Evolutionary conservation across 139 green algal species (phyloP).

Genomic region (Edaphochlamys debaryana): DNA sequence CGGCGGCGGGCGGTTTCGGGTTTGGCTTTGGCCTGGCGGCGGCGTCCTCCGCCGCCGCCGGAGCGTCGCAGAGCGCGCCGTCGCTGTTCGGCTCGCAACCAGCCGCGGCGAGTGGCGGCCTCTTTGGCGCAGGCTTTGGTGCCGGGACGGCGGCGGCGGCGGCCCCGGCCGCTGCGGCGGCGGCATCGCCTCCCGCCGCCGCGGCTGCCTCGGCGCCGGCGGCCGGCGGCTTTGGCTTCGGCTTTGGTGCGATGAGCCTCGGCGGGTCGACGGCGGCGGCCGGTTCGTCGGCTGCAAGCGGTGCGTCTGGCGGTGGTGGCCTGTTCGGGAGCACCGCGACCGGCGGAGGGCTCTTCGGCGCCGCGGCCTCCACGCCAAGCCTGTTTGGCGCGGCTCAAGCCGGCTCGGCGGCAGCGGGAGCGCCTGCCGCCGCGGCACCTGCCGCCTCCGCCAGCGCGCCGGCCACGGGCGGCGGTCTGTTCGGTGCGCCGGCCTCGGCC

Average conservation of each 20-base stretch:
- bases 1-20: neutral
- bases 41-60: neutral
- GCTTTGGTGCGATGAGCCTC: neutral
- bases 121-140: too few relatives aligned
- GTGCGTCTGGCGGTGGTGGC: neutral
- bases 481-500: neutral
- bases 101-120: neutral
- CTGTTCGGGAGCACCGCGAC: neutral
- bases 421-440: neutral
- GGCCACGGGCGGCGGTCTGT: neutral
- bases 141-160: neutral
- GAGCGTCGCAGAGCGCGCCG: neutral
- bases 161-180: neutral
- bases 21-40: neutral
- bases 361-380: too few relatives aligned
- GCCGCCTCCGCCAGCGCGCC: neutral
- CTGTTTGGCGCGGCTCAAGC: neutral
- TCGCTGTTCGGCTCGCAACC: neutral
- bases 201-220: neutral
- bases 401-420: neutral
- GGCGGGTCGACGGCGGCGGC: neutral
- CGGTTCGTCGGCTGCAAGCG: too few relatives aligned
- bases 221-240: neutral
- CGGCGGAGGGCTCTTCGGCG: too few relatives aligned
- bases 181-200: neutral